Percentiles rank a stretch among this genome's conserved stretches.
phyloP scores from a whole-genome alignment of 306 rosid genomes.

The Sicyos edulis region DNA sequence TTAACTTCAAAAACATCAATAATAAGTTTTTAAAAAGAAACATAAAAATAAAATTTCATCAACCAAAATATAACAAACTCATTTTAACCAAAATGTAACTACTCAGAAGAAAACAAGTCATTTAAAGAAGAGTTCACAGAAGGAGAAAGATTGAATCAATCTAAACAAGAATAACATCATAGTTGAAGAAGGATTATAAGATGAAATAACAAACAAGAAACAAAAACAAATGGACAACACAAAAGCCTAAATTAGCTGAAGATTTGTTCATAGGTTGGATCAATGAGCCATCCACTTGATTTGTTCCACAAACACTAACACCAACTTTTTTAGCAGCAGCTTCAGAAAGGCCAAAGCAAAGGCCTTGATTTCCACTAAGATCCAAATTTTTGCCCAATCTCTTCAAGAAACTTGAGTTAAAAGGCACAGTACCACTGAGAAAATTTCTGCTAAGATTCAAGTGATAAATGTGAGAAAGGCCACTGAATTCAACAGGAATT shows the following conservation, averaged over 20 bases:
- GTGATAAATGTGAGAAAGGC: conserved; percentile 41
- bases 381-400: conserved; percentile 46
- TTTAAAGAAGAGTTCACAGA: no score
- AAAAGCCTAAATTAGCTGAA: conserved; percentile 23
- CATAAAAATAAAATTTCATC: no score
- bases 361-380: conserved; percentile 46
- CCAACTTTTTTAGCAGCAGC: conserved; percentile 36
- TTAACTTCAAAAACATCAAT: no score
- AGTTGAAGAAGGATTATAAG: conserved; percentile 18
- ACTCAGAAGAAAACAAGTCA: neutral
- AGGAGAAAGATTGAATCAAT: neutral
- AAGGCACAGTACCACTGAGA: conserved; percentile 41
- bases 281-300: conserved; percentile 18
- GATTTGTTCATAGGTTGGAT: conserved; percentile 30
- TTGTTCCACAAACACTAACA: conserved; percentile 36
- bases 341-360: conserved; percentile 39
- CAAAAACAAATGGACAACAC: conserved; percentile 21
- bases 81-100: no score
- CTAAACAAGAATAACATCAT: conserved; percentile 1
- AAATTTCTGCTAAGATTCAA: conserved; percentile 44
- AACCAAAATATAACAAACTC: no score
- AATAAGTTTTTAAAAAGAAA: no score
- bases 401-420: conserved; percentile 41
- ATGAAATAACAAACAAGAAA: conserved; percentile 24
- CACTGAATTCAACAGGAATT: conserved; percentile 35